Conservation (phyloP, 768 basidiomycete species). For the Lentinus tigrinus region DNA sequence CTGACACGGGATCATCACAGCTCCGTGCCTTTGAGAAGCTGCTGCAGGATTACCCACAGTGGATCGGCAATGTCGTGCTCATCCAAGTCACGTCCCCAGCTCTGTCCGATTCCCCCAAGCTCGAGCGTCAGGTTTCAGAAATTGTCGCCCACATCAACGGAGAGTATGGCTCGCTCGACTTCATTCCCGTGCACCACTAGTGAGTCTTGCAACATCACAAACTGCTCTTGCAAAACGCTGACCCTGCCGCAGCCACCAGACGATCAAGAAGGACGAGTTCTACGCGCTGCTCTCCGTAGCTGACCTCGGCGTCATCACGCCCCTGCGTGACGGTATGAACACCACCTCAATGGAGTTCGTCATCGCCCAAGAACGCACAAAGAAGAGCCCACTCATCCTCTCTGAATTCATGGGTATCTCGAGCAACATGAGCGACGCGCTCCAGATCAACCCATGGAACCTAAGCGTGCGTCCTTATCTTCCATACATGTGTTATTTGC, state of each 20-base stretch:
- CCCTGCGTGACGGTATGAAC: constrained; percentile 98
- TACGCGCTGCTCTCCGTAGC: constrained; percentile 92
- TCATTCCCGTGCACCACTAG: constrained; percentile 98
- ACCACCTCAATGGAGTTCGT: constrained; percentile 98
- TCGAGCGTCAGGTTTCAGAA: constrained; percentile 92
- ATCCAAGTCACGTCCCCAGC: constrained; percentile 95
- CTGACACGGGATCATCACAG: constrained; percentile 35
- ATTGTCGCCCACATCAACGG: constrained; percentile 95
- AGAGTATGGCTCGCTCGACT: constrained; percentile 90
- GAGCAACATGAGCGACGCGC: constrained; percentile 83
- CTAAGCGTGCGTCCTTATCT: constrained; percentile 58
- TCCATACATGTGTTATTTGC: constrained; percentile 9
- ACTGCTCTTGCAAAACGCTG: background rate
- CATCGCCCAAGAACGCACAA: constrained; percentile 85
- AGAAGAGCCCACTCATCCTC: constrained; percentile 82
- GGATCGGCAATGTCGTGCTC: constrained; percentile 86
- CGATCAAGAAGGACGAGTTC: constrained; percentile 96
- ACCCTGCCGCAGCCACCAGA: constrained; percentile 71
- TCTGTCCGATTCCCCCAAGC: constrained; percentile 86
- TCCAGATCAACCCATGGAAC: constrained; percentile 96
- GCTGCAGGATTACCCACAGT: constrained; percentile 89
- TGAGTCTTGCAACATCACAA: constrained; percentile 40
- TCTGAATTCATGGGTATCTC: constrained; percentile 99
- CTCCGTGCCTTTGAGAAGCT: constrained; percentile 95
- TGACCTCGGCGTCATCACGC: constrained; percentile 93